A percentile compares a stretch with the other conserved stretches of the same genome.
Conservation (phyloP, 1,284 basidiomycete species). For the Ustilago vetiveriae region DNA sequence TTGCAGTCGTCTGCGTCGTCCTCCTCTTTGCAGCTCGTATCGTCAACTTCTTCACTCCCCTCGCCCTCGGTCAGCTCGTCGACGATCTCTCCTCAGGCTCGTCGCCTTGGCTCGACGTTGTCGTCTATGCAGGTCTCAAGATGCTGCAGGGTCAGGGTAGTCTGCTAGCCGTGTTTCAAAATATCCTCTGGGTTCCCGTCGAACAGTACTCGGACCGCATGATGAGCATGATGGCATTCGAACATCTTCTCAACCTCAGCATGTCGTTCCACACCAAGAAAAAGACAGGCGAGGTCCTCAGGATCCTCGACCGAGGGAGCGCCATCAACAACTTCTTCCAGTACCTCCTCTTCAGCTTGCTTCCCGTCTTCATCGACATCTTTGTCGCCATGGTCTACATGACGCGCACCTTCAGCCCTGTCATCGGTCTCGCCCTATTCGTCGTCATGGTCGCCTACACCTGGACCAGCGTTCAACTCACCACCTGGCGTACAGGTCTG, state of each 20-base stretch:
- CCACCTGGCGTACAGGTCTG: slow-evolving; percentile 79
- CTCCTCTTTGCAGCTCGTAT: slow-evolving; percentile 79
- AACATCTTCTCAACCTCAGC: slow-evolving; percentile 71
- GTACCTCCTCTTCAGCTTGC: slow-evolving; percentile 77
- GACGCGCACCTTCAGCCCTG: slow-evolving; percentile 75
- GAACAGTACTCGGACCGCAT: slow-evolving; percentile 78
- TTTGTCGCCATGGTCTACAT: slow-evolving; percentile 71
- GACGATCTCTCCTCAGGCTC: slow-evolving; percentile 61
- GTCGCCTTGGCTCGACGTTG: slow-evolving; percentile 55
- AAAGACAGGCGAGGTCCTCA: slow-evolving; percentile 75
- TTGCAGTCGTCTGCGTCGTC: slow-evolving; percentile 76
- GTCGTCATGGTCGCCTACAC: slow-evolving; percentile 81
- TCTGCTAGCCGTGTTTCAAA: slow-evolving; percentile 56
- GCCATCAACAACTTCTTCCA: slow-evolving; percentile 70
- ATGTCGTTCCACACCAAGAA: slow-evolving; percentile 83
- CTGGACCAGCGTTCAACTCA: slow-evolving; percentile 74
- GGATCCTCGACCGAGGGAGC: slow-evolving; percentile 75
- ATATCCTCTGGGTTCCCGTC: slow-evolving; percentile 75
- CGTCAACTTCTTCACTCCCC: slow-evolving; percentile 78
- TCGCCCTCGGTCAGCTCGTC: slow-evolving; percentile 77
- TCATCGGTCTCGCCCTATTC: slow-evolving; percentile 78
- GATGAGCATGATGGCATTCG: slow-evolving; percentile 66
- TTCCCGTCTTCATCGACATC: slow-evolving; percentile 83
- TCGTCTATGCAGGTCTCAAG: slow-evolving; percentile 66
- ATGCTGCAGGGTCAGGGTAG: slow-evolving; percentile 69